Base-by-base conservation (phyloP, 2,329 filamentous ascomycete species). In the Tolypocladium endophyticum region DNA sequence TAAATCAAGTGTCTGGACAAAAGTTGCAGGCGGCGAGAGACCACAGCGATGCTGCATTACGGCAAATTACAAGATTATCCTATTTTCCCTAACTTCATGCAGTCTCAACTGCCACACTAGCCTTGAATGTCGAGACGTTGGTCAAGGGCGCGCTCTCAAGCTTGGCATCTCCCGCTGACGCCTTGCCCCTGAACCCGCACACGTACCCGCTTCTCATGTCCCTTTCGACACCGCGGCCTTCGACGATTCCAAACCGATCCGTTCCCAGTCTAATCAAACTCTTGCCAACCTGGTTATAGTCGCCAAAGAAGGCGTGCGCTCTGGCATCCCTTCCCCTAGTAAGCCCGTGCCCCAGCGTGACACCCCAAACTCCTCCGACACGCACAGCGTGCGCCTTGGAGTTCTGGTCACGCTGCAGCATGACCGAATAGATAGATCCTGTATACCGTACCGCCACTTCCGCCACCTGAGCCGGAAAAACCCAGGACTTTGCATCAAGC, bases 301-400 rank as follows among this genome's bases (percentile, higher is more conserved):
- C 71, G 1, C 83, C 83, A 61, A 85, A 80, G 70, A 85, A 86
- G 5, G 59, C 62, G 65, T 86, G 83, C 0, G 76, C 77, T 28
- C 83, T 74, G 1, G 73, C 70, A 35, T 71, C 68, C 3, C 64
- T 66, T 0, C 66, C 71, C 1, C 61, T 59, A 2, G 71, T 67
- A 25, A 85, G 53, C 0, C 84, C 83, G 64, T 87, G 84, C 1
- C 83, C 85, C 16, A 87, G 71, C 0, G 83, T 82, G 1, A 84
- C 82, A 18, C 79, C 83, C 77, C 80, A 82, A 52, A 74, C 62
- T n/a, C 71, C 70, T 0, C 64, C 76, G 18, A 83, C 72, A 1
- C 69, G 66, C 36, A 87, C 71, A 0, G 81, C 79, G 64, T 87
- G 83, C 0, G 79, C 77, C 9, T 76, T 73, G 0, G 69, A 53